These are phyloP conservation scores for Sesbania bispinosa DNA, from an alignment of 306 rosid genomes.

Conservation along the genomic window DNA sequence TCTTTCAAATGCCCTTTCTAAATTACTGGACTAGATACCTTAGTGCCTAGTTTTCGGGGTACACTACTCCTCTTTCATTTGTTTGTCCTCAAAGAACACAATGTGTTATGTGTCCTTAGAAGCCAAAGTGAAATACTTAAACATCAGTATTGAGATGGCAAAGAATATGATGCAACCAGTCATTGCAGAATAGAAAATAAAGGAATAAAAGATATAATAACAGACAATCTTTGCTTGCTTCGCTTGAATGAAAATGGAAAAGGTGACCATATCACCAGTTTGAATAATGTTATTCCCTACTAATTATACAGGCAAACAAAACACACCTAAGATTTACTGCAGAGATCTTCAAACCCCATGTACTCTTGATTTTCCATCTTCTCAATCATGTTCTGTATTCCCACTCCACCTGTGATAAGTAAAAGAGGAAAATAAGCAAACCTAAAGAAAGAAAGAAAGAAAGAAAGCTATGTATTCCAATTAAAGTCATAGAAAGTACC, in stretches of 20 bases:
- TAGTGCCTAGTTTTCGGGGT: not conserved
- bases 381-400: constrained; percentile 66
- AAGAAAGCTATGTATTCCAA: not conserved
- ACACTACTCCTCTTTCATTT: not conserved
- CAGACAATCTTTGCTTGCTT: constrained; percentile 9
- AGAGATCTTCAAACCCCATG: constrained; percentile 71
- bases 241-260: constrained; percentile 27
- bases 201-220: constrained; percentile 3
- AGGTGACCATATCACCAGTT: constrained; percentile 1
- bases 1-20: no score
- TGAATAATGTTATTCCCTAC: constrained; percentile 9
- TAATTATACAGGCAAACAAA: not conserved
- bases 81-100: not conserved
- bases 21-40: no score
- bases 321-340: constrained; percentile 35
- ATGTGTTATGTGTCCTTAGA: not conserved
- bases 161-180: constrained; percentile 2
- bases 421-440: not conserved
- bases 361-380: constrained; percentile 69
- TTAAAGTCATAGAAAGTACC: constrained; percentile 37
- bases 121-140: not conserved
- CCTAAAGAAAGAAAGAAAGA: not conserved
- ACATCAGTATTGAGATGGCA: constrained; percentile 9
- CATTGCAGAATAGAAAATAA: constrained; percentile 8
- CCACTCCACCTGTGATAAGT: constrained; percentile 61